Base-by-base conservation (phyloP, 371 early-diverging fungal genomes). In the Mucor irregularis region DNA sequence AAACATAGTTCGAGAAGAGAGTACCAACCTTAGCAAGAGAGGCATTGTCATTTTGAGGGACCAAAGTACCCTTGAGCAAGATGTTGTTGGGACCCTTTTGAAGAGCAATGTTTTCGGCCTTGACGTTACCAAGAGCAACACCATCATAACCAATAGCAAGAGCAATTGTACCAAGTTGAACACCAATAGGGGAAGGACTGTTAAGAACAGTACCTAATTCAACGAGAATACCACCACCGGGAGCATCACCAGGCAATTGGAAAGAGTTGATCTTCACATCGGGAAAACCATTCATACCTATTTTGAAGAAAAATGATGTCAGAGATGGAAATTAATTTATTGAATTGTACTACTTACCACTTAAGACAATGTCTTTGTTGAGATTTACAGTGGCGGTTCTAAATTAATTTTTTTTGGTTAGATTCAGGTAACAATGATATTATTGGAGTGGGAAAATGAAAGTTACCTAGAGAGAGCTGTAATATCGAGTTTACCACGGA, bases 181-280 rank as follows among this genome's bases (percentile, higher is more conserved):
- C 75, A 24, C 83, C 82, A 51, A 86, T 73, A 39, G 86, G 84
- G 22, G 84, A 84, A 55, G 83, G 83, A 55, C 81, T 81, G 54
- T 66, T 63, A 49, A 86, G 45, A 40, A 73, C 65, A 21, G 82
- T 83, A 33, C 77, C 81, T 16, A 86, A 70, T 25, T 69, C 69
- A 51, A 86, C 61, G 28, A 71, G 58, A 55, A 86, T 82, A 61
- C 86, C 86, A 4, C 80, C 82, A 31, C 61, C 53, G 25, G 82
- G 72, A 56, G 65, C 78, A 69, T 84, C 82, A 8, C 68, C 66
- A 28, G 86, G 86, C 28, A 84, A 53, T 38, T 81, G 60, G 54
- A 86, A 84, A 28, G 72, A 73, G 34, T 73, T 68, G 56, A 86
- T 80, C 31, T 61, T 67, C 26, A 83, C 82, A 49, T 76, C 54